A percentile compares a stretch with the other conserved stretches of the same genome.
Conservation (phyloP, 192 early-diverging fungal species). For the Backusella circina region DNA sequence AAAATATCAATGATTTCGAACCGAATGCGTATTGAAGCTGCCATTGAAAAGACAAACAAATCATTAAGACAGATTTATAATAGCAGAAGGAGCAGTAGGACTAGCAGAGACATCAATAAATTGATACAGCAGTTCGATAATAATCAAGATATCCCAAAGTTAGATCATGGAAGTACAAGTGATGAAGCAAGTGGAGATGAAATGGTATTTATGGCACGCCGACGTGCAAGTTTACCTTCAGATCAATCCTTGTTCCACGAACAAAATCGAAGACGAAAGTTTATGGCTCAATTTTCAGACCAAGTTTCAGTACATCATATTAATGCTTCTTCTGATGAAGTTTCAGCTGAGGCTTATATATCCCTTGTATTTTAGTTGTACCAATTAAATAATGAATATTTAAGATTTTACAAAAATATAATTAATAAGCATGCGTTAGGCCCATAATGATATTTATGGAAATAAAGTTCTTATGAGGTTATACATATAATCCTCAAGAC, state of each 20-base stretch:
- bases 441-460: no score
- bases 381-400: no score
- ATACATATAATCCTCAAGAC: no score
- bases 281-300: slow-evolving; percentile 21
- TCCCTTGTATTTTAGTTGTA: no score
- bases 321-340: not conserved
- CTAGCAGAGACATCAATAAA: not conserved
- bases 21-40: slow-evolving; percentile 70
- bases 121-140: not conserved
- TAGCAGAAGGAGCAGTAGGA: not conserved
- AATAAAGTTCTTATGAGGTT: no score
- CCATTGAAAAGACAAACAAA: slow-evolving; percentile 44
- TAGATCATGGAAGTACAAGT: not conserved
- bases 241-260: not conserved
- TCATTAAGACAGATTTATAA: not conserved
- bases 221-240: not conserved
- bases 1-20: slow-evolving; percentile 74
- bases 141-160: not conserved
- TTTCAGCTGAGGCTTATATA: not conserved
- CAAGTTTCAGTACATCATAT: slow-evolving; percentile 6
- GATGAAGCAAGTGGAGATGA: slow-evolving; percentile 1
- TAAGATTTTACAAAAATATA: no score
- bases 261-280: slow-evolving; percentile 5
- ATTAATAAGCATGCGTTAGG: no score
- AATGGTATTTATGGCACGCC: not conserved